Evolutionary conservation across 179 eudicot genomes (phyloP), one percentile per base, ranked within the genome.

Genomic region (Carnegiea gigantea): DNA sequence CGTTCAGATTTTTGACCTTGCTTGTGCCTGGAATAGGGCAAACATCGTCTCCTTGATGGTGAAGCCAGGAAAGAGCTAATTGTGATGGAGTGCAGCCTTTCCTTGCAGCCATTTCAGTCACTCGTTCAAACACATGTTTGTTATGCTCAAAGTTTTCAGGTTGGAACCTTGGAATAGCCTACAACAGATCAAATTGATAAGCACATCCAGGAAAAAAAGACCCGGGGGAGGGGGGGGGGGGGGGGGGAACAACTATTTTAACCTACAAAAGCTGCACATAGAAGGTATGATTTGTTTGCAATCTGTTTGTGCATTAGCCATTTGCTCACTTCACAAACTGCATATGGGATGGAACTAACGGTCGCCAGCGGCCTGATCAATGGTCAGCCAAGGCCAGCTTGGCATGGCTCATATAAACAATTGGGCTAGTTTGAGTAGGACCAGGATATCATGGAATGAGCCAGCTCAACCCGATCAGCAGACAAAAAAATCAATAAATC

Each of bases 131-230:
- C 18, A 81, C 28, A n/a, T 77, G 78, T 49, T 72, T 78, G 70
- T 81, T 84, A 18, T 84, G 89, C 84, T 86, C 87, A 12, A 89
- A n/a, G 82, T 88, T 89, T 40, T 83, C 88, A 11, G 84, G 82
- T 36, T 70, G 78, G 83, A 84, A 84, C 81, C 84, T 77, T 6
- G 84, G 86, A 10, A 80, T 11, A 33, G 21, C 28, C 86, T 84
- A 28, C 64, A 62, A 59, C n/a, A 76, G n/a, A 76, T 48, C 65
- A 70, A 75, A 62, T 40, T 23, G 18, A 44, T 24, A 28, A 7
- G 48, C 40, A 24, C 23, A 62, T 60, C 0, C 30, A 23, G n/a
- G 26, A 23, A n/a, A 62, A 62, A 62, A 54, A 2, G 14, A 2
- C 15, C 36, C 36, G 3, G 36, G 36, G 14, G 53, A 11, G 8